A percentile compares a stretch with the other conserved stretches of the same genome.
phyloP scores from a whole-genome alignment of 2,329 filamentous ascomycete genomes.

The Colletotrichum melonis region DNA sequence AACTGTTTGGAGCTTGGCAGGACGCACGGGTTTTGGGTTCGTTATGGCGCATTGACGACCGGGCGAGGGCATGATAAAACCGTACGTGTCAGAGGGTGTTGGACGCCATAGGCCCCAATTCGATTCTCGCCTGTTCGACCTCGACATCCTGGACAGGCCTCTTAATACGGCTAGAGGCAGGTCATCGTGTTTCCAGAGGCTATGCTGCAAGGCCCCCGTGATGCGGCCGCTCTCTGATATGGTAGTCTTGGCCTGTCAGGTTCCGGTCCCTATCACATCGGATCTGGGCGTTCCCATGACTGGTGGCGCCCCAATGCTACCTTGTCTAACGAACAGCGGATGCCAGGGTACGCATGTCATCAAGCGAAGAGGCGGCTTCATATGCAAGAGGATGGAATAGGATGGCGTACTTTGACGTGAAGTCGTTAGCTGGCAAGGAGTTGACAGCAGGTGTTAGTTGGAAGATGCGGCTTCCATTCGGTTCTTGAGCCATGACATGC shows the following conservation, averaged over 20 bases:
- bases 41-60: conserved; percentile 25
- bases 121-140: not conserved
- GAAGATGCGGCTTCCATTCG: not conserved
- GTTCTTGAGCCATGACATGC: not conserved
- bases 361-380: not conserved
- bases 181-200: not conserved
- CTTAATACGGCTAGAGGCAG: not conserved
- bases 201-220: not conserved
- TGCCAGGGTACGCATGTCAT: conserved; percentile 7
- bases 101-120: not conserved
- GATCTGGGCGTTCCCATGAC: conserved; percentile 6
- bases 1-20: conserved; percentile 26
- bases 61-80: conserved; percentile 26
- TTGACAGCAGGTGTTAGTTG: not conserved
- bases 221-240: not conserved
- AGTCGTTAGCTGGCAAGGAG: not conserved
- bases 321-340: conserved; percentile 18
- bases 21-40: conserved; percentile 28
- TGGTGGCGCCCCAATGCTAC: conserved; percentile 4
- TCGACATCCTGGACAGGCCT: not conserved
- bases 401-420: conserved; percentile 4
- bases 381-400: conserved; percentile 1
- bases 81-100: conserved; percentile 26
- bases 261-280: conserved; percentile 21
- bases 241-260: conserved; percentile 5